phyloP scores from a whole-genome alignment of 495 filamentous ascomycete genomes.

The Penicillium lagena region DNA sequence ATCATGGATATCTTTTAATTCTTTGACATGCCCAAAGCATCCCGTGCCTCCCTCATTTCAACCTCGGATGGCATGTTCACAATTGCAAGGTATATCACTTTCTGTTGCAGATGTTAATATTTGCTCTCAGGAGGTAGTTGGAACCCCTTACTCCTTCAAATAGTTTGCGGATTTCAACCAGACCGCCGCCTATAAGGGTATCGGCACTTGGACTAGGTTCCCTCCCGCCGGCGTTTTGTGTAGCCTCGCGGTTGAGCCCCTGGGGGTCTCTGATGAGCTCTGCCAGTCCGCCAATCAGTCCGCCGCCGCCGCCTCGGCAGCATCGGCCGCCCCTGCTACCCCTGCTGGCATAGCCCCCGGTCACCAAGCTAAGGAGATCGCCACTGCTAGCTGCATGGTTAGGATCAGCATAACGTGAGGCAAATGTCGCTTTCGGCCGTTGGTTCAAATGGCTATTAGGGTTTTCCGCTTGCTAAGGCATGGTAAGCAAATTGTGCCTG shows the following conservation, averaged over 20 bases:
- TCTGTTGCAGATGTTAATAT: conserved; percentile 8
- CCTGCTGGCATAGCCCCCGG: conserved; percentile 18
- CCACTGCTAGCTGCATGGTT: conserved; percentile 22
- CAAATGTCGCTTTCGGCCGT: conserved; percentile 19
- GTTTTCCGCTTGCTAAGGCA: conserved; percentile 10
- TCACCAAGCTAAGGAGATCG: neutral
- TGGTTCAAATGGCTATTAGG: conserved; percentile 10
- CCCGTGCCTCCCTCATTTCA: no score
- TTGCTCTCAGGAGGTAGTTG: neutral
- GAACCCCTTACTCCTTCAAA: no score
- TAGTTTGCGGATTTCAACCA: no score
- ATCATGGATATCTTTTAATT: no score
- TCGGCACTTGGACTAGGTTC: neutral
- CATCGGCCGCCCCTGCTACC: conserved; percentile 1
- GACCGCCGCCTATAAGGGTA: no score
- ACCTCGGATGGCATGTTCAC: conserved; percentile 33
- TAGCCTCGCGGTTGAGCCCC: neutral
- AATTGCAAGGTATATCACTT: conserved; percentile 38
- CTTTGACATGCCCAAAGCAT: no score
- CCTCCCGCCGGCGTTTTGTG: neutral
- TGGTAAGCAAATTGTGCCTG: conserved; percentile 1
- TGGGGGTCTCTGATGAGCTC: neutral
- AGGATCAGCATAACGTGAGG: conserved; percentile 40
- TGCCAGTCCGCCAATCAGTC: no score
- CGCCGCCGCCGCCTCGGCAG: neutral